Evolutionary conservation across 2,329 filamentous ascomycete genomes (phyloP).

Genomic region (Claviceps sp.): DNA sequence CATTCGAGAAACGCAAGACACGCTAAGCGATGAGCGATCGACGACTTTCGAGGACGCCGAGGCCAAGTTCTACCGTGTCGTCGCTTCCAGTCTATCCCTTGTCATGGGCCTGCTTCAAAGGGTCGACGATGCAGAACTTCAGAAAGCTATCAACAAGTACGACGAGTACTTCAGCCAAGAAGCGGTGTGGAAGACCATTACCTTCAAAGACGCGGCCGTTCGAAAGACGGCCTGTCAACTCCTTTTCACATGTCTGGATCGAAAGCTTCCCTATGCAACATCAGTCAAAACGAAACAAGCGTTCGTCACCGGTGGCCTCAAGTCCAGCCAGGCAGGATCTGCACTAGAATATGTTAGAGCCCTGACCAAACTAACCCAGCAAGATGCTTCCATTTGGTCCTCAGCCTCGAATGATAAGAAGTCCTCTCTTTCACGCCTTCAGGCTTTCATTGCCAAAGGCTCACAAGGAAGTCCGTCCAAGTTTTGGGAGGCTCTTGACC

Average conservation of each 20-base stretch:
- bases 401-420: conserved; percentile 34
- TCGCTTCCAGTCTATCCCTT: conserved; percentile 40
- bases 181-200: conserved; percentile 53
- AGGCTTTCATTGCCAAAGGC: conserved; percentile 65
- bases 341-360: conserved; percentile 56
- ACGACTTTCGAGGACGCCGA: conserved; percentile 75
- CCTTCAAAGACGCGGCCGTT: conserved; percentile 43
- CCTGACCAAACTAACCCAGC: conserved; percentile 50
- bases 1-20: conserved; percentile 65
- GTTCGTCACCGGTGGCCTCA: conserved; percentile 62
- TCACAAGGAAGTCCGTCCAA: conserved; percentile 61
- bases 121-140: conserved; percentile 36
- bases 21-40: conserved; percentile 78
- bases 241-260: conserved; percentile 33
- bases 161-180: conserved; percentile 52
- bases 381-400: conserved; percentile 62
- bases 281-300: conserved; percentile 38
- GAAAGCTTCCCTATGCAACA: conserved; percentile 33
- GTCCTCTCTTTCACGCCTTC: conserved; percentile 42
- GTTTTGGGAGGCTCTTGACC: conserved; percentile 60
- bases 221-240: conserved; percentile 39
- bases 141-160: conserved; percentile 48
- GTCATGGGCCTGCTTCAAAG: conserved; percentile 37
- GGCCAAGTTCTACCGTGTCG: conserved; percentile 70
- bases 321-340: conserved; percentile 60